Conservation (phyloP, 2,329 filamentous ascomycete species). For the Ophiostoma triangulosporum region DNA sequence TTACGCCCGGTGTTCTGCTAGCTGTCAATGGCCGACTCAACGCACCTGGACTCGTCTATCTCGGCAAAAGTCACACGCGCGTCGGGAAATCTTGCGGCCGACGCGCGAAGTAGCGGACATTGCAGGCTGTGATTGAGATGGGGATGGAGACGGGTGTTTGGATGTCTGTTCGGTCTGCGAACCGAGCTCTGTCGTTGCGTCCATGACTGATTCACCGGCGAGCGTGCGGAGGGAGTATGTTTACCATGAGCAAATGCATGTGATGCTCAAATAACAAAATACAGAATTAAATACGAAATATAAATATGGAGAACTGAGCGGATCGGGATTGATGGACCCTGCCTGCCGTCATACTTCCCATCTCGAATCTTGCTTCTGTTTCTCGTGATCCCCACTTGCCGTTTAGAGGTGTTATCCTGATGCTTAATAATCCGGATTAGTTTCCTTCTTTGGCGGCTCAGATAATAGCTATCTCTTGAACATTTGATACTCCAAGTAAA, state of each 20-base stretch:
- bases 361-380: too few species aligned
- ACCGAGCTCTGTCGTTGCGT: neutral
- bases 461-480: too few species aligned
- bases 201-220: neutral
- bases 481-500: too few species aligned
- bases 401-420: too few species aligned
- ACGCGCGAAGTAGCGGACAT: slow-evolving; percentile 4
- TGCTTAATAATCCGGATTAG: too few species aligned
- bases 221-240: neutral
- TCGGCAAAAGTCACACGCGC: slow-evolving; percentile 16
- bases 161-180: neutral
- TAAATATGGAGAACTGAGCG: too few species aligned
- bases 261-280: neutral
- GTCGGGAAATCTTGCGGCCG: slow-evolving; percentile 12
- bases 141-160: neutral
- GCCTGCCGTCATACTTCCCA: neutral
- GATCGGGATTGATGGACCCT: too few species aligned
- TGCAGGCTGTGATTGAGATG: neutral
- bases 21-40: neutral
- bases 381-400: too few species aligned
- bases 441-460: too few species aligned
- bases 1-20: too few species aligned
- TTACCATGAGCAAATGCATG: neutral
- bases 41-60: slow-evolving; percentile 11
- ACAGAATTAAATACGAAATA: neutral